Evolutionary conservation across 1,139 yeast species (phyloP).

Genomic region (Taphrina pruni): DNA sequence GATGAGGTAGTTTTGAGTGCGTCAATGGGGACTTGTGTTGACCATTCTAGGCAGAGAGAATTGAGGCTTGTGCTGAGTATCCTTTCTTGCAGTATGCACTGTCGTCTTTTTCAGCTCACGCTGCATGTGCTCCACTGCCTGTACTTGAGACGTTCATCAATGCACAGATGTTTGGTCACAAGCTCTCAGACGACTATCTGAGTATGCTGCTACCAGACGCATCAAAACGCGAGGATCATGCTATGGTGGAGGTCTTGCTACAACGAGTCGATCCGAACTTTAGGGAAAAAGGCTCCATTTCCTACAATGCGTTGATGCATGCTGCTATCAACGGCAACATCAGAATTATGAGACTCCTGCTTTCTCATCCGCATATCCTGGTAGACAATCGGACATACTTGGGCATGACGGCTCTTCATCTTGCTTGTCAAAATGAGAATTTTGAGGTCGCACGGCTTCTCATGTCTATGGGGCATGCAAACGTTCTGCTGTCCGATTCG

Average conservation of each 20-base stretch:
- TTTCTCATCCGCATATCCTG: slow-evolving; percentile 13
- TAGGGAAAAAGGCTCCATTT: slow-evolving; percentile 5
- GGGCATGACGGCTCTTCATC: slow-evolving; percentile 19
- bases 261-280: slow-evolving; percentile 7
- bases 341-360: slow-evolving; percentile 4
- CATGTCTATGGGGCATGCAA: slow-evolving; percentile 25
- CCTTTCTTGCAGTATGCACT: slow-evolving; percentile 17
- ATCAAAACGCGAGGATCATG: slow-evolving; percentile 6
- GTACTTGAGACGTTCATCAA: slow-evolving; percentile 3
- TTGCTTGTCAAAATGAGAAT: slow-evolving; percentile 15
- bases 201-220: slow-evolving; percentile 20
- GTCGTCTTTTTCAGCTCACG: slow-evolving; percentile 5
- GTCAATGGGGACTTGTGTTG: neutral
- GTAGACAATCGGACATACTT: neutral
- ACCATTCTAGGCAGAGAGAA: slow-evolving; percentile 7
- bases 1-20: neutral
- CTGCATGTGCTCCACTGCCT: slow-evolving; percentile 12
- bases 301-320: slow-evolving; percentile 16
- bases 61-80: slow-evolving; percentile 28
- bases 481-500: neutral
- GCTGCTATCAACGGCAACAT: slow-evolving; percentile 18
- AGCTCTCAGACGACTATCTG: neutral
- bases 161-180: neutral
- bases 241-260: slow-evolving; percentile 3
- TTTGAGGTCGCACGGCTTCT: slow-evolving; percentile 15